Evolutionary conservation across 345 rosid species (phyloP).

Genomic region (Physaria fendleri): DNA sequence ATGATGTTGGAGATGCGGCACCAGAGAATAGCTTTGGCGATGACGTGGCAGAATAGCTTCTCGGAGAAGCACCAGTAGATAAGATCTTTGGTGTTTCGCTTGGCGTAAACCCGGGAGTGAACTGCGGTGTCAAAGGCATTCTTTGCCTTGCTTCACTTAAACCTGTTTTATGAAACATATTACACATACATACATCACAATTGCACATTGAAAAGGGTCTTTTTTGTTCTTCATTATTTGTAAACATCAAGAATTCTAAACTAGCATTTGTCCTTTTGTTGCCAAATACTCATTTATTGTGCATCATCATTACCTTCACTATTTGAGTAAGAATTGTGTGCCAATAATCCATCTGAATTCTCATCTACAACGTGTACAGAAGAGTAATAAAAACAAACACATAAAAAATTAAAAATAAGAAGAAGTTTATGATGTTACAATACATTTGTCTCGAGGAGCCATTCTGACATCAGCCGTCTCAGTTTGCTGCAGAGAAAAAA

Average conservation of each 20-base stretch:
- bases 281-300: background rate
- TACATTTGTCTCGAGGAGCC: constrained; percentile 60
- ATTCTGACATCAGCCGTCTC: constrained; percentile 63
- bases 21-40: constrained; percentile 68
- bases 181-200: background rate
- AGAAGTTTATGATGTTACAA: background rate
- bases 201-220: background rate
- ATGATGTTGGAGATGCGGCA: constrained; percentile 55
- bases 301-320: constrained; percentile 46
- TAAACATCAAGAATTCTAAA: background rate
- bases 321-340: constrained; percentile 32
- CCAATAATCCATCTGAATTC: constrained; percentile 38
- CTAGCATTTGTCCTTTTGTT: background rate
- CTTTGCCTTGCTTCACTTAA: constrained; percentile 42
- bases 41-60: constrained; percentile 59
- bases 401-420: background rate
- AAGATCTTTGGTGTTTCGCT: constrained; percentile 67
- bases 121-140: constrained; percentile 67
- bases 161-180: constrained; percentile 27
- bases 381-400: background rate
- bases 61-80: constrained; percentile 61
- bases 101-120: constrained; percentile 38
- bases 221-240: background rate
- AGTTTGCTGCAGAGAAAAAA: constrained; percentile 35
- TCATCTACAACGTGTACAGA: constrained; percentile 37